Evolutionary conservation across 106 monocot species (phyloP), one percentile per base, ranked within the genome.

Genomic region (Chionographis japonica): DNA sequence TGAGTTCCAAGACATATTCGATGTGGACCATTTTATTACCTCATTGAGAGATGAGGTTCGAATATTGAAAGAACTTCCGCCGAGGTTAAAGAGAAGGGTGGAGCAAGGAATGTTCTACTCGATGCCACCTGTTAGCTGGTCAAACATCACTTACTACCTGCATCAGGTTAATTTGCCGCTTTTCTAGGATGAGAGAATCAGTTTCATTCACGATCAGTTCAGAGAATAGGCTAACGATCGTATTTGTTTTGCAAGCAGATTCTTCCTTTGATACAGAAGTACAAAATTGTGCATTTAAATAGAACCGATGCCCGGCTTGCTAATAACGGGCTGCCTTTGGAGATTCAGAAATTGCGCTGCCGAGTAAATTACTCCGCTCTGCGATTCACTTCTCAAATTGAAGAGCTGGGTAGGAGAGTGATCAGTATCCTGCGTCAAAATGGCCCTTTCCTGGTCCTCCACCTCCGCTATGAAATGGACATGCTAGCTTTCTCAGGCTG

Each of bases 401-500:
- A 97, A 72, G 89, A 92, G 46, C 80, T 97, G 65, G 95, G 92
- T 6, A 84, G 74, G 68, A 77, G 77, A 74, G 86, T 97, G 54
- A 79, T 92, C 6, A 62, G 52, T 46, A 76, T 92, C 40, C 76
- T 95, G 18, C 86, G 75, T 0, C 68, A 66, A 54, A 89, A 86
- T 74, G 95, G 95, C 12, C 95, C 95, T 52, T 95, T 88, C 82
- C 81, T 95, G 18, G 95, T 95, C 37, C 91, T 95, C 49, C 95
- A 95, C 62, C 86, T 95, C 15, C 72, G 93, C 13, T 93, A 93
- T 69, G 93, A 93, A 79, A 93, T 93, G 89, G 93, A 93, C 75
- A 93, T 95, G 95, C 62, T 95, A 50, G 95, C 95, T 46, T 95
- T 95, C 74, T 95, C 95, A 40, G 95, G 95, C n/a, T 95, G 95